Percentiles rank a stretch among this genome's conserved stretches.
phyloP scores from a whole-genome alignment of 2,329 filamentous ascomycete genomes.

The Alternaria brassicae region DNA sequence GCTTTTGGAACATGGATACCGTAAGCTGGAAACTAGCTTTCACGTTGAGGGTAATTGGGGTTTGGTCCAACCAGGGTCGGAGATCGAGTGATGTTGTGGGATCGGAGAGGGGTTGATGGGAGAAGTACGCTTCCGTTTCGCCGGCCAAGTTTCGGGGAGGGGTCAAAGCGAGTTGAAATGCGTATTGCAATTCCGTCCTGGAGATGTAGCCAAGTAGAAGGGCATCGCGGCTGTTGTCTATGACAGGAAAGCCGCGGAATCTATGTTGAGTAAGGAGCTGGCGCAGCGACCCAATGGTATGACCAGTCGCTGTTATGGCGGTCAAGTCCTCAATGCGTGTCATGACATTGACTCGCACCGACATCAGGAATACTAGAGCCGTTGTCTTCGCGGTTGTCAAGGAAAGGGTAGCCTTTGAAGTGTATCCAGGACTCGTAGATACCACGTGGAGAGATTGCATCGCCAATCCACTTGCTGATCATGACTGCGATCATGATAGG shows the following conservation, averaged over 20 bases:
- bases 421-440: constrained; percentile 99
- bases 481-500: constrained; percentile 99
- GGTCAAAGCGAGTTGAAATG: constrained; percentile 69
- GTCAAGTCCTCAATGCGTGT: constrained; percentile 89
- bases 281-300: constrained; percentile 80
- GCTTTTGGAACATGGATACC: constrained; percentile 90
- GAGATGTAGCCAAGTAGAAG: constrained; percentile 92
- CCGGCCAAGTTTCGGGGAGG: constrained; percentile 66
- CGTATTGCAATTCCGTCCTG: constrained; percentile 85
- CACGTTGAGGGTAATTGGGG: constrained; percentile 86
- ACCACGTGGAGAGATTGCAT: constrained; percentile 88
- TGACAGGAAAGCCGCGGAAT: constrained; percentile 91
- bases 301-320: constrained; percentile 83
- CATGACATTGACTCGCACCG: constrained; percentile 87
- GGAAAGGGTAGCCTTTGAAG: constrained; percentile 92
- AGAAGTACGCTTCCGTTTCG: constrained; percentile 83
- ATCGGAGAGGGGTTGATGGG: constrained; percentile 77
- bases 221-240: constrained; percentile 77
- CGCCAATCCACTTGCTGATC: constrained; percentile 97
- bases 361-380: constrained; percentile 75
- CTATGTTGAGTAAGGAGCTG: constrained; percentile 74
- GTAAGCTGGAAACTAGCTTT: constrained; percentile 81
- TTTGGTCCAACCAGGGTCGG: constrained; percentile 98
- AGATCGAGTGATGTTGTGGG: constrained; percentile 82
- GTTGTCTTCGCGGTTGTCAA: constrained; percentile 83